A percentile compares a stretch with the other conserved stretches of the same genome.
These are phyloP conservation scores for Cladosporium sp. DNA, from an alignment of 2,329 filamentous ascomycete species.

Conservation along the genomic window DNA sequence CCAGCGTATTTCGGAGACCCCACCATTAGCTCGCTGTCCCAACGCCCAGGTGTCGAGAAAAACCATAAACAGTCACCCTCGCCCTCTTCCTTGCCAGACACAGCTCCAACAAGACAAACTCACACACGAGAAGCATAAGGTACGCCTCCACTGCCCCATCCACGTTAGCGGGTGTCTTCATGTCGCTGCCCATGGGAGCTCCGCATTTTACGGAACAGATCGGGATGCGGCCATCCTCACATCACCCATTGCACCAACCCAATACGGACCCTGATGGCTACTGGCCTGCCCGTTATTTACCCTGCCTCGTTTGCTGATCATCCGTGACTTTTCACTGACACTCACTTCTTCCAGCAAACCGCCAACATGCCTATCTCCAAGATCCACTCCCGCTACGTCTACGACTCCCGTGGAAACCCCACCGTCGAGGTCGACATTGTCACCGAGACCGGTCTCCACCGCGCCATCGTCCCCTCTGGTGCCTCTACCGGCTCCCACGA, in stretches of 20 bases:
- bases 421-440: constrained; percentile 98
- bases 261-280: neutral
- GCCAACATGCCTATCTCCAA: constrained; percentile 67
- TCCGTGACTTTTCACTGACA: neutral
- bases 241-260: neutral
- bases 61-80: neutral
- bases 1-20: neutral
- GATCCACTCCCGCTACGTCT: constrained; percentile 72
- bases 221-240: neutral
- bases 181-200: constrained; percentile 11
- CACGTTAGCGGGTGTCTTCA: constrained; percentile 7
- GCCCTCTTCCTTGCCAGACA: neutral
- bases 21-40: neutral
- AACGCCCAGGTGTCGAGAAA: no score
- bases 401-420: constrained; percentile 95
- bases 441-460: constrained; percentile 93
- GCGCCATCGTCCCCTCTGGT: constrained; percentile 94
- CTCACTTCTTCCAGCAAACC: constrained; percentile 2
- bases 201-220: constrained; percentile 11
- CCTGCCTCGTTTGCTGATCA: neutral
- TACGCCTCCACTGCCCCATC: constrained; percentile 6
- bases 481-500: constrained; percentile 73
- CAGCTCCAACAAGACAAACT: neutral
- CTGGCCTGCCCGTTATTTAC: neutral
- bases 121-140: constrained; percentile 7